Conservation (phyloP, 768 basidiomycete species). For the Agaricus subrufescens region DNA sequence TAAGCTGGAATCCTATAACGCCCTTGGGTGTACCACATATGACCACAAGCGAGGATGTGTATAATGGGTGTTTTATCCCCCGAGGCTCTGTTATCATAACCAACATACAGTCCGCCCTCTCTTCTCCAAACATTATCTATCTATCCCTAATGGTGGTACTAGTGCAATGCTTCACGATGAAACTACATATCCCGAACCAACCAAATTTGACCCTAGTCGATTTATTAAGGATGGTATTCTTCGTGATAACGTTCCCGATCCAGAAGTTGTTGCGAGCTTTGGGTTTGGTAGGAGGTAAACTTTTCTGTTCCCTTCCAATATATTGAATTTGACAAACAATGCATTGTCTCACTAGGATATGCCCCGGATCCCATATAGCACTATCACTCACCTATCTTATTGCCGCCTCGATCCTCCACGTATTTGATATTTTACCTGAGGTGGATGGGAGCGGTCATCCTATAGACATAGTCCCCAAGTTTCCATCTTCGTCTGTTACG, state of each 20-base stretch:
- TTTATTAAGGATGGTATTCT: conserved; percentile 22
- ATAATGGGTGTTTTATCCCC: conserved; percentile 34
- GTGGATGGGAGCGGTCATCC: conserved; percentile 12
- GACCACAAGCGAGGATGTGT: conserved; percentile 29
- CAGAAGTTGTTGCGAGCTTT: conserved; percentile 19
- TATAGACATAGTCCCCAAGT: conserved; percentile 9
- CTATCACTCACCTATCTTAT: too few relatives aligned
- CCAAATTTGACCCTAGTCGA: conserved; percentile 34
- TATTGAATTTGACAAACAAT: not conserved
- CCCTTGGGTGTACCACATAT: conserved; percentile 17
- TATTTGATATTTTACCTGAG: conserved; percentile 1
- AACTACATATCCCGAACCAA: conserved; percentile 31
- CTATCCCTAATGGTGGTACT: too few relatives aligned
- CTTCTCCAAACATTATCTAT: not conserved
- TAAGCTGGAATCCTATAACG: not conserved
- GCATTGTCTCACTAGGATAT: too few relatives aligned
- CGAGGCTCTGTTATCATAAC: conserved; percentile 25
- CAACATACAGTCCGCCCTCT: conserved; percentile 20
- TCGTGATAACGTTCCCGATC: conserved; percentile 16
- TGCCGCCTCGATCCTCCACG: too few relatives aligned
- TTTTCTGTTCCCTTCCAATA: not conserved
- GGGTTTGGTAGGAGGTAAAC: conserved; percentile 25
- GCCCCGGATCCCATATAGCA: too few relatives aligned
- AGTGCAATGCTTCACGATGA: conserved; percentile 39
- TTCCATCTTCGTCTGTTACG: not conserved